Evolutionary conservation across 108 stramenopile species (phyloP).

Genomic region (Nannochloropsis gaditana): DNA sequence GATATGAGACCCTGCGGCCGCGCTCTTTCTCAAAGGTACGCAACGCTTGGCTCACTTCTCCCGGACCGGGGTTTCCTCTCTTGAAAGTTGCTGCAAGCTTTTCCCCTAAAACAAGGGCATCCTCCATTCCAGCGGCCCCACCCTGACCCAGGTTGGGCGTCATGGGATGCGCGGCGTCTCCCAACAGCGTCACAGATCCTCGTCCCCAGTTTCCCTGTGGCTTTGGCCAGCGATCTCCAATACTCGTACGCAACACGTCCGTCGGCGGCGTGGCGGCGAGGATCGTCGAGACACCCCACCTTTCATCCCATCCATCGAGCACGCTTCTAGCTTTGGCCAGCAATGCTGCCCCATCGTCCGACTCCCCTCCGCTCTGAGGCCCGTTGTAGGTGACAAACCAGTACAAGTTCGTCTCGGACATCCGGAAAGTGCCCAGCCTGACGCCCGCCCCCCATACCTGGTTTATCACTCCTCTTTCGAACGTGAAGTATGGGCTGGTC

Average conservation of each 20-base stretch:
- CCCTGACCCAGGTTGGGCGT: constrained; percentile 42
- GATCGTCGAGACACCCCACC: not conserved
- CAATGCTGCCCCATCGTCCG: not conserved
- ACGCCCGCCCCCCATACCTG: not conserved
- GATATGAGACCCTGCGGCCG: not conserved
- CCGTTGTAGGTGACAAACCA: constrained; percentile 1
- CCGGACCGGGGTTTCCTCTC: constrained; percentile 55
- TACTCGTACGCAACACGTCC: constrained; percentile 6
- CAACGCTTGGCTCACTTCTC: not conserved
- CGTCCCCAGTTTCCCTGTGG: not conserved
- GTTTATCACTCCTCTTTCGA: constrained; percentile 15
- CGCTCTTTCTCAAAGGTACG: constrained; percentile 7
- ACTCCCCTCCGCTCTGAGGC: not conserved
- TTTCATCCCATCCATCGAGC: constrained; percentile 13
- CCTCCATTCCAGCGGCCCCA: constrained; percentile 38
- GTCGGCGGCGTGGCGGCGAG: not conserved
- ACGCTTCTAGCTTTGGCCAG: not conserved
- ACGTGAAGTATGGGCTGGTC: not conserved
- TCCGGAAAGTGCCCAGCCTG: not conserved
- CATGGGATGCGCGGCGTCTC: constrained; percentile 34
- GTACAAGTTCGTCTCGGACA: constrained; percentile 7
- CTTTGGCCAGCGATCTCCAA: constrained; percentile 11
- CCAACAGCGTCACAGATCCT: constrained; percentile 18
- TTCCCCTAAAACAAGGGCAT: constrained; percentile 29
- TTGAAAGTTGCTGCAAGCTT: constrained; percentile 30